Percentiles rank a stretch among this genome's conserved stretches.
Conservation (phyloP, 768 basidiomycete species). For the Boletus pseudopeckii region DNA sequence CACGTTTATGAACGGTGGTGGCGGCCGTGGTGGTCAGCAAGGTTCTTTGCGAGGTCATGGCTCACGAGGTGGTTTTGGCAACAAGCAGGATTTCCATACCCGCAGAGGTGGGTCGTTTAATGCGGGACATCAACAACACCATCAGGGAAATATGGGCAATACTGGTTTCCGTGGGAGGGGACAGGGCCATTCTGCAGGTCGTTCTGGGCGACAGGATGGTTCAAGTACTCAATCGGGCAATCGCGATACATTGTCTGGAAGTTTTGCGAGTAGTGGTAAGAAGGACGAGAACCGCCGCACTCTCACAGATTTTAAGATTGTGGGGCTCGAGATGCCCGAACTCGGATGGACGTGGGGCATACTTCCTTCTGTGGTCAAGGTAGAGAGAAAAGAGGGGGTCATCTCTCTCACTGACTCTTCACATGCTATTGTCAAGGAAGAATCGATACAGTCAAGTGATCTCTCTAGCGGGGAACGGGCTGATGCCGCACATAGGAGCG, state of each 20-base stretch:
- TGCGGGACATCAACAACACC: constrained; percentile 39
- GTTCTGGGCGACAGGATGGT: constrained; percentile 40
- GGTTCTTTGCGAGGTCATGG: constrained; percentile 58
- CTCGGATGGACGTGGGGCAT: constrained; percentile 87
- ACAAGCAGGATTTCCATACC: constrained; percentile 58
- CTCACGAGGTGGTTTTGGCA: constrained; percentile 63
- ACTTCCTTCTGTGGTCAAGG: constrained; percentile 39
- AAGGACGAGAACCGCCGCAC: constrained; percentile 88
- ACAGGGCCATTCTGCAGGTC: constrained; percentile 46
- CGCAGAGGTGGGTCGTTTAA: constrained; percentile 65
- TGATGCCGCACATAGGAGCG: constrained; percentile 20
- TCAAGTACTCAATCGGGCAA: constrained; percentile 35
- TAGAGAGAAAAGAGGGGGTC: constrained; percentile 37
- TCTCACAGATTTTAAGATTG: constrained; percentile 96
- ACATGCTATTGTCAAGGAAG: constrained; percentile 32
- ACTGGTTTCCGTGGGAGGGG: constrained; percentile 57
- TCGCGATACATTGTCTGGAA: constrained; percentile 48
- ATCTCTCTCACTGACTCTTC: constrained; percentile 32
- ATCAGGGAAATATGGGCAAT: constrained; percentile 38
- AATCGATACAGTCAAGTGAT: constrained; percentile 24
- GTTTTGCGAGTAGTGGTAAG: constrained; percentile 57
- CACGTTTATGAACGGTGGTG: constrained; percentile 32
- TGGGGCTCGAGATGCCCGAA: constrained; percentile 81
- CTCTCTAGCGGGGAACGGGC: constrained; percentile 16
- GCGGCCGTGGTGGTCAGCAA: constrained; percentile 45